Percentiles rank a stretch among this genome's conserved stretches.
Conservation (phyloP, 257 asterid species). For the Solanum neorickii region DNA sequence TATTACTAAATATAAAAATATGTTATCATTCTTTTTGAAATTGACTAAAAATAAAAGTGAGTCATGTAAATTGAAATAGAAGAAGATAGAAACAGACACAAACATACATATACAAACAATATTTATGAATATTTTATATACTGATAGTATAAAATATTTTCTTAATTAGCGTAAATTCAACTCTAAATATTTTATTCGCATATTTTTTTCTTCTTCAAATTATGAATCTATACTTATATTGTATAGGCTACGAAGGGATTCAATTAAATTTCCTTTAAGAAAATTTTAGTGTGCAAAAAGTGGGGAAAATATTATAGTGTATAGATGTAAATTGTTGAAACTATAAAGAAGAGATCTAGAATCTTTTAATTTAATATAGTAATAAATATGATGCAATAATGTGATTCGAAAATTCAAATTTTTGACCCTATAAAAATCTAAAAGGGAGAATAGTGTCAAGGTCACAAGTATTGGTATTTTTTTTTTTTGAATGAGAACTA, state of each 20-base stretch:
- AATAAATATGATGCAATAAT: background rate
- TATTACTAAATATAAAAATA: too few relatives aligned
- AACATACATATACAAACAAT: background rate
- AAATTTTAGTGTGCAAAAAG: background rate
- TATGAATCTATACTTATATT: too few relatives aligned
- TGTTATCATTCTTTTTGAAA: too few relatives aligned
- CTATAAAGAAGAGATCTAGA: background rate
- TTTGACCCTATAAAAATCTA: too few relatives aligned
- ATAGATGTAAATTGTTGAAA: background rate
- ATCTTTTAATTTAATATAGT: background rate
- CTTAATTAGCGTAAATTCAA: rapidly evolving
- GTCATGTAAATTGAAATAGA: too few relatives aligned
- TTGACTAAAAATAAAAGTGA: too few relatives aligned
- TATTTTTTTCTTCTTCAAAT: background rate
- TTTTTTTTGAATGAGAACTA: background rate
- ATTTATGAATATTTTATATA: background rate
- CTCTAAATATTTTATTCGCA: background rate
- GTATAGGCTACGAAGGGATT: background rate
- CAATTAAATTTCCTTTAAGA: background rate
- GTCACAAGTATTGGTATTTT: background rate
- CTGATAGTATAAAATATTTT: background rate
- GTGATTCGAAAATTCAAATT: background rate
- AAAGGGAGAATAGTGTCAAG: too few relatives aligned
- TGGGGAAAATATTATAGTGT: background rate
- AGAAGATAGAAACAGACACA: background rate